Evolutionary conservation across 345 rosid species (phyloP).

Genomic region (Salix purpurea): DNA sequence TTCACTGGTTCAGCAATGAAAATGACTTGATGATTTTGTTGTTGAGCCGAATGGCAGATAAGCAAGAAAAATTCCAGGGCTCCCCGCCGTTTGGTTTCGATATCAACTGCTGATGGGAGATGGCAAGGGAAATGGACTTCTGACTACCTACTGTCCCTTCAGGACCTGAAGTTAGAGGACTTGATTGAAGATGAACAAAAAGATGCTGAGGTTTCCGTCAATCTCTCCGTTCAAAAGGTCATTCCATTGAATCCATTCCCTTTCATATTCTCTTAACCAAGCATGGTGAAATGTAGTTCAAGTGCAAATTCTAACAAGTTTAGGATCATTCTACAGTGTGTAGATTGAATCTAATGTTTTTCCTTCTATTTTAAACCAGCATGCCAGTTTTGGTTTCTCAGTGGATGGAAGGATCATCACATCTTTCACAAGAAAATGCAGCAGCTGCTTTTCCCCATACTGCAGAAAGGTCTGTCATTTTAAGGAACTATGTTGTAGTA

Average conservation of each 20-base stretch:
- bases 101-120: conserved; percentile 65
- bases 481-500: background rate
- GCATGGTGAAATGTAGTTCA: background rate
- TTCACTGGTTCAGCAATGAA: too few relatives aligned
- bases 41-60: conserved; percentile 8
- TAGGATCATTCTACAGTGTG: too few relatives aligned
- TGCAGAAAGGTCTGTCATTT: conserved; percentile 42
- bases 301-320: too few relatives aligned
- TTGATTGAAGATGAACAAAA: conserved; percentile 56
- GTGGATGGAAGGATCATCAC: conserved; percentile 72
- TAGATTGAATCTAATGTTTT: background rate
- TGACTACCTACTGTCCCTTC: conserved; percentile 56
- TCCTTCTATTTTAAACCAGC: conserved; percentile 34
- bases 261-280: background rate
- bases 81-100: conserved; percentile 43
- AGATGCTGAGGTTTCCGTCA: conserved; percentile 45
- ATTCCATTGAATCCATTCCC: background rate
- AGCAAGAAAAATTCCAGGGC: conserved; percentile 12
- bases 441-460: conserved; percentile 64
- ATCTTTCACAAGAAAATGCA: conserved; percentile 57
- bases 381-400: conserved; percentile 87
- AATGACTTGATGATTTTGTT: background rate
- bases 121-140: conserved; percentile 67
- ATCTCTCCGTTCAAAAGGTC: conserved; percentile 62
- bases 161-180: conserved; percentile 57